Percentiles rank a stretch among this genome's conserved stretches.
Conservation (phyloP, 192 early-diverging fungal genomes). For the Rhizophlyctis rosea region DNA sequence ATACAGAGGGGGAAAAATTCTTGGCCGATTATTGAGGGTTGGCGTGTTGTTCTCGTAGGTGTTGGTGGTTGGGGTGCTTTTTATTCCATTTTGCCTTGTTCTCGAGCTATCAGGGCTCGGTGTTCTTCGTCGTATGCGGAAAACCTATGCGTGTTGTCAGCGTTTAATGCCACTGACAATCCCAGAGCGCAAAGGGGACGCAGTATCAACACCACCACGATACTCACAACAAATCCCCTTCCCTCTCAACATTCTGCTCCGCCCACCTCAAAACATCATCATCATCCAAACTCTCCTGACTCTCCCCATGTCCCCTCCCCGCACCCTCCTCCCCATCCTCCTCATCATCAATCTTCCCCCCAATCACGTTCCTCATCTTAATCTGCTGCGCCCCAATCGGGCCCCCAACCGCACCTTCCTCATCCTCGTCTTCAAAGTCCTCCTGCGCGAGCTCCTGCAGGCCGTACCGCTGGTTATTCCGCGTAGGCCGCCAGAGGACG, state of each 20-base stretch:
- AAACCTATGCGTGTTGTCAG: background rate
- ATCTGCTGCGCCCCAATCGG: slow-evolving; percentile 18
- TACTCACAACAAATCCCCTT: background rate
- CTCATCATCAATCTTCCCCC: slow-evolving; percentile 35
- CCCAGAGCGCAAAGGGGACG: background rate
- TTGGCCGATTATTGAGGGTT: no score
- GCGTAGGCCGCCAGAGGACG: slow-evolving; percentile 89
- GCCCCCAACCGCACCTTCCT: background rate
- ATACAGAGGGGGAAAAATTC: no score
- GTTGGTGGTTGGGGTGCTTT: no score
- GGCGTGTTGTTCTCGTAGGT: no score
- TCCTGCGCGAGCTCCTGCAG: slow-evolving; percentile 79
- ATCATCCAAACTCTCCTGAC: slow-evolving; percentile 11
- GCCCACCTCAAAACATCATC: slow-evolving; percentile 49
- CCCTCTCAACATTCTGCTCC: slow-evolving; percentile 34
- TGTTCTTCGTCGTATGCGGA: background rate
- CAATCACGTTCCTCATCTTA: slow-evolving; percentile 9
- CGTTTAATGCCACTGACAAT: background rate
- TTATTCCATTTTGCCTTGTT: background rate
- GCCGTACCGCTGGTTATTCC: slow-evolving; percentile 87
- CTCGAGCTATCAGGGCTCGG: background rate
- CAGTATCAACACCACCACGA: background rate
- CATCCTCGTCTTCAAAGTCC: slow-evolving; percentile 53
- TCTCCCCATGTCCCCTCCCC: no score
- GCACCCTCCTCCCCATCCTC: slow-evolving; percentile 9